A percentile compares a stretch with the other conserved stretches of the same genome.
Conservation (phyloP, 2,329 filamentous ascomycete genomes). For the Alternaria conjuncta region DNA sequence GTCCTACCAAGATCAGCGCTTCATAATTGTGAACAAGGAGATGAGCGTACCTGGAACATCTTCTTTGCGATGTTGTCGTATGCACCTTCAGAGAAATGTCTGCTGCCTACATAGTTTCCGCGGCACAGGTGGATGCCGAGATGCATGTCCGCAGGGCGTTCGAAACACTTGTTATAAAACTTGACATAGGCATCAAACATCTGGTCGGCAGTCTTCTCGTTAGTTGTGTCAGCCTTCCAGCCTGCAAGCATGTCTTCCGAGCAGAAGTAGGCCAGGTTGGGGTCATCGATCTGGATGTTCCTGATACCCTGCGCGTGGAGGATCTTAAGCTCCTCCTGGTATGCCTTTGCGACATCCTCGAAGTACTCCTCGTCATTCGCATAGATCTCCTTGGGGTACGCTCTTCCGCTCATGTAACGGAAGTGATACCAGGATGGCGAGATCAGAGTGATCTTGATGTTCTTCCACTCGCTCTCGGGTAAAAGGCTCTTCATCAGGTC, state of each 20-base stretch:
- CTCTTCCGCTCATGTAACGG: slow-evolving; percentile 62
- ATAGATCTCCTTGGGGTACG: slow-evolving; percentile 55
- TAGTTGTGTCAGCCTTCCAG: slow-evolving; percentile 66
- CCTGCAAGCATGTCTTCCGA: slow-evolving; percentile 47
- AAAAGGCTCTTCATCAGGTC: slow-evolving; percentile 66
- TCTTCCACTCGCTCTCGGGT: slow-evolving; percentile 65
- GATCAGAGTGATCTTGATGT: slow-evolving; percentile 72
- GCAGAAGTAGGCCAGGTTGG: slow-evolving; percentile 55
- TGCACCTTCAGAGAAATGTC: slow-evolving; percentile 56
- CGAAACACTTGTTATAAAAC: slow-evolving; percentile 76
- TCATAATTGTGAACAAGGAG: too few relatives aligned
- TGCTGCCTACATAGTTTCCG: slow-evolving; percentile 56
- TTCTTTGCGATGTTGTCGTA: slow-evolving; percentile 56
- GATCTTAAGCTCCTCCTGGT: slow-evolving; percentile 55
- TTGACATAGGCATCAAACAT: slow-evolving; percentile 77
- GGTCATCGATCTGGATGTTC: slow-evolving; percentile 59
- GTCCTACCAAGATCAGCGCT: slow-evolving; percentile 29
- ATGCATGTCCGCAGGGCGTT: slow-evolving; percentile 71
- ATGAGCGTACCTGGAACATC: slow-evolving; percentile 43
- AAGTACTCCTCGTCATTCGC: slow-evolving; percentile 57
- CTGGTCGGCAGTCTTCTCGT: slow-evolving; percentile 71
- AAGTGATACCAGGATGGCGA: slow-evolving; percentile 75
- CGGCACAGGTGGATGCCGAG: slow-evolving; percentile 77
- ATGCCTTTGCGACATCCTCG: slow-evolving; percentile 55
- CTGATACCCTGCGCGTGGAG: slow-evolving; percentile 54